These are phyloP conservation scores for Gentiana macrophylla DNA, from an alignment of 257 asterid genomes.

Conservation along the genomic window DNA sequence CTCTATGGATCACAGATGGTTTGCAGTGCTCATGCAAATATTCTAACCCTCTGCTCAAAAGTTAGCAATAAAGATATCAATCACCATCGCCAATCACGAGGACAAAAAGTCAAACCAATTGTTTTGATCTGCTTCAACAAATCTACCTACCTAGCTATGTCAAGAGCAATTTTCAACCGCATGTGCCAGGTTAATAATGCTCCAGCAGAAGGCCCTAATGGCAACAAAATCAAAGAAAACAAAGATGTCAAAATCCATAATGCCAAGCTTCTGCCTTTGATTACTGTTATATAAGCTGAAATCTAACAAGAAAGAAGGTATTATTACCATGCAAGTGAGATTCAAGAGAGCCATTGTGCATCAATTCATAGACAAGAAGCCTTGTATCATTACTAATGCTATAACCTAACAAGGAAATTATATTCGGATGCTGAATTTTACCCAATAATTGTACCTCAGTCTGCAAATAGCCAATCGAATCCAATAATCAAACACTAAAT, in stretches of 20 bases:
- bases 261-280: neutral
- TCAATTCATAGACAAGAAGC: conserved; percentile 60
- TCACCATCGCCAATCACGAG: neutral
- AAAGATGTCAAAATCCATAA: conserved; percentile 2
- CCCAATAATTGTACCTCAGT: conserved; percentile 59
- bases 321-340: conserved; percentile 56
- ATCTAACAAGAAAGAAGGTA: neutral
- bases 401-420: conserved; percentile 54
- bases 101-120: conserved; percentile 13
- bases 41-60: conserved; percentile 58
- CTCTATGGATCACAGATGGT: conserved; percentile 75
- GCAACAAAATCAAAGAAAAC: conserved; percentile 10
- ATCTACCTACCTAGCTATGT: conserved; percentile 68
- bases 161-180: conserved; percentile 67
- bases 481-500: neutral
- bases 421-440: conserved; percentile 58
- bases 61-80: conserved; percentile 3
- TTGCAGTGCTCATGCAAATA: conserved; percentile 59
- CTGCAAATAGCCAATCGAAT: conserved; percentile 27
- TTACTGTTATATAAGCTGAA: neutral
- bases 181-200: conserved; percentile 50
- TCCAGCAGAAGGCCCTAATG: conserved; percentile 53
- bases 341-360: conserved; percentile 64
- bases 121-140: conserved; percentile 5
- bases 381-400: conserved; percentile 43